Percentiles rank a stretch among this genome's conserved stretches.
Conservation (phyloP, 192 early-diverging fungal species). For the Jimgerdemannia flammicorona region DNA sequence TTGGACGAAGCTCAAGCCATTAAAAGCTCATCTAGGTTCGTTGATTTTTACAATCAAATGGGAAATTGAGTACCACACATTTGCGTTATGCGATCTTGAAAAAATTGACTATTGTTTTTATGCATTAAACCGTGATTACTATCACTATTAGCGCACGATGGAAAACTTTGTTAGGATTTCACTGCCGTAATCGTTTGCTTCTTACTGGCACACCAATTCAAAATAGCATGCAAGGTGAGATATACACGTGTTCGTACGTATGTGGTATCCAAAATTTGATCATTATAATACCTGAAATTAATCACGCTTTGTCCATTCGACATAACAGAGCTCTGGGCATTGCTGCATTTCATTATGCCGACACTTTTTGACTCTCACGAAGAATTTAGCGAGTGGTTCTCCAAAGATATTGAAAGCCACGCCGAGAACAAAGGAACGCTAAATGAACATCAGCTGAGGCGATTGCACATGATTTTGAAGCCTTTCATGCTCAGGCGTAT, state of each 20-base stretch:
- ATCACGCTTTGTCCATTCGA: neutral
- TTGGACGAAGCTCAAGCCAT: slow-evolving; percentile 95
- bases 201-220: slow-evolving; percentile 94
- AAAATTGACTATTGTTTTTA: too few relatives aligned
- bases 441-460: slow-evolving; percentile 80
- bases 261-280: too few relatives aligned
- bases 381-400: slow-evolving; percentile 95
- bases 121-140: slow-evolving; percentile 5
- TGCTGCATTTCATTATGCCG: slow-evolving; percentile 95
- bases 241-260: neutral
- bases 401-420: slow-evolving; percentile 87
- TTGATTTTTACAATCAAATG: neutral
- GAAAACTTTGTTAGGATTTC: slow-evolving; percentile 80
- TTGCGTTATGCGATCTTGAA: too few relatives aligned
- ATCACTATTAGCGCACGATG: slow-evolving; percentile 58
- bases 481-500: slow-evolving; percentile 94
- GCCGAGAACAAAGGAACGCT: slow-evolving; percentile 78
- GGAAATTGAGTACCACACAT: neutral
- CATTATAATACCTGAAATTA: neutral
- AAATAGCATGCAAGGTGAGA: slow-evolving; percentile 77
- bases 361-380: slow-evolving; percentile 90
- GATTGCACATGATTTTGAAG: slow-evolving; percentile 88
- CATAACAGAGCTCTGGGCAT: slow-evolving; percentile 75
- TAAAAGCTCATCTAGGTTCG: slow-evolving; percentile 68
- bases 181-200: slow-evolving; percentile 79